phyloP scores from a whole-genome alignment of 2,329 filamentous ascomycete species.

The Colletotrichum filicis region DNA sequence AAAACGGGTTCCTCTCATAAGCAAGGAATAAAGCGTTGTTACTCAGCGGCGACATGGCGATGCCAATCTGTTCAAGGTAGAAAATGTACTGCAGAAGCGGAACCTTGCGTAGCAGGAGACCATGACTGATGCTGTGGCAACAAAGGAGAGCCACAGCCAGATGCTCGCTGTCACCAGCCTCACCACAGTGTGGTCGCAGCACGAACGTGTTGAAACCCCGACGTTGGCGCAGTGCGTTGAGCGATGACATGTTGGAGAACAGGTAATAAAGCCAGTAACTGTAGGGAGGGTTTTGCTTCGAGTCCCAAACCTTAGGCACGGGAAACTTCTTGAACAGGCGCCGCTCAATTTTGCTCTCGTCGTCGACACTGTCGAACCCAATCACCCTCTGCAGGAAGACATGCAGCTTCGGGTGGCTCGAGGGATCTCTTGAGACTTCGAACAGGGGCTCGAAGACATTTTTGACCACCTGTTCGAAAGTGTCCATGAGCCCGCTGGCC shows the following conservation, averaged over 20 bases:
- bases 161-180: constrained; percentile 97
- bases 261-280: constrained; percentile 99
- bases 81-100: constrained; percentile 96
- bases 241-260: constrained; percentile 90
- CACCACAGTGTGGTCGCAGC: constrained; percentile 92
- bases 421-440: constrained; percentile 89
- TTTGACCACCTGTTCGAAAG: constrained; percentile 88
- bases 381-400: constrained; percentile 95
- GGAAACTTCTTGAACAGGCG: constrained; percentile 97
- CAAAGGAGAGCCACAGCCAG: constrained; percentile 90
- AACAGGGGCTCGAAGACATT: constrained; percentile 96
- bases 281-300: constrained; percentile 96
- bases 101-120: constrained; percentile 90
- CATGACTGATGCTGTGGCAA: constrained; percentile 97
- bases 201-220: constrained; percentile 97
- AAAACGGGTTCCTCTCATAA: constrained; percentile 96
- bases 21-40: constrained; percentile 97
- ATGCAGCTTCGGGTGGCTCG: constrained; percentile 90
- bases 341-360: constrained; percentile 96
- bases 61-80: constrained; percentile 97
- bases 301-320: constrained; percentile 87
- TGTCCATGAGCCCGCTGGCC: constrained; percentile 84
- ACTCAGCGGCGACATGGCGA: constrained; percentile 98
- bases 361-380: constrained; percentile 97
- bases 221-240: constrained; percentile 91